Percentiles rank a stretch among this genome's conserved stretches.
These are phyloP conservation scores for Hypoxylon fragiforme DNA, from an alignment of 495 filamentous ascomycete genomes.

Conservation along the genomic window DNA sequence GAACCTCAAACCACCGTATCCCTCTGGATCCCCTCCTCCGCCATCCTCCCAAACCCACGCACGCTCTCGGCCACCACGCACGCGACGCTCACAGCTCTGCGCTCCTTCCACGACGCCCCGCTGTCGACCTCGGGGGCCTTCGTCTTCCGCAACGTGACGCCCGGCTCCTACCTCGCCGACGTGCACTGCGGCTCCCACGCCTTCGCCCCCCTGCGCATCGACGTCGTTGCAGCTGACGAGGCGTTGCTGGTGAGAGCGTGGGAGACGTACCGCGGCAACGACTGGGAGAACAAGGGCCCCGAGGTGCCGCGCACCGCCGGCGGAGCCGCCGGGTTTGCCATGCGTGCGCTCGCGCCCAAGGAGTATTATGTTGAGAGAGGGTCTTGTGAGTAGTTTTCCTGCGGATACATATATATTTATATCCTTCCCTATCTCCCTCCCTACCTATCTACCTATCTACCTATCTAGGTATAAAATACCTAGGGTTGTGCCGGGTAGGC, in stretches of 20 bases:
- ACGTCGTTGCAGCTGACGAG: constrained; percentile 58
- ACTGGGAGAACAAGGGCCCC: constrained; percentile 81
- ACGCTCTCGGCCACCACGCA: constrained; percentile 68
- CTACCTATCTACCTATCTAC: neutral
- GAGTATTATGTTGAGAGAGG: constrained; percentile 72
- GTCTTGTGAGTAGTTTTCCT: constrained; percentile 69
- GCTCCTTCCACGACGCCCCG: constrained; percentile 54
- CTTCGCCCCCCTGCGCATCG: constrained; percentile 76
- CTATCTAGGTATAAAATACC: too few species aligned
- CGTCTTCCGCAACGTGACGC: constrained; percentile 66
- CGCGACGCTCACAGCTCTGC: constrained; percentile 67
- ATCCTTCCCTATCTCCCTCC: neutral
- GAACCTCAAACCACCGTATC: constrained; percentile 34
- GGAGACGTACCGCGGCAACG: constrained; percentile 86
- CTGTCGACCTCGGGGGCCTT: constrained; percentile 69
- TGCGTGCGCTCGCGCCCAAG: constrained; percentile 63
- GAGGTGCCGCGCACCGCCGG: constrained; percentile 48
- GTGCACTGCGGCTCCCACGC: constrained; percentile 71
- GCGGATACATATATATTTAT: too few species aligned
- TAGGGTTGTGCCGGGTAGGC: neutral
- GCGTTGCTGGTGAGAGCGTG: constrained; percentile 62
- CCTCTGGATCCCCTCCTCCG: constrained; percentile 52
- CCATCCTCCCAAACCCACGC: constrained; percentile 56
- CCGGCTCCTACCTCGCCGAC: constrained; percentile 77
- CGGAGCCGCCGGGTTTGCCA: constrained; percentile 53